Percentiles rank a stretch among this genome's conserved stretches.
Conservation (phyloP, 176 grass and related monocot genomes). For the Avena atlantica region DNA sequence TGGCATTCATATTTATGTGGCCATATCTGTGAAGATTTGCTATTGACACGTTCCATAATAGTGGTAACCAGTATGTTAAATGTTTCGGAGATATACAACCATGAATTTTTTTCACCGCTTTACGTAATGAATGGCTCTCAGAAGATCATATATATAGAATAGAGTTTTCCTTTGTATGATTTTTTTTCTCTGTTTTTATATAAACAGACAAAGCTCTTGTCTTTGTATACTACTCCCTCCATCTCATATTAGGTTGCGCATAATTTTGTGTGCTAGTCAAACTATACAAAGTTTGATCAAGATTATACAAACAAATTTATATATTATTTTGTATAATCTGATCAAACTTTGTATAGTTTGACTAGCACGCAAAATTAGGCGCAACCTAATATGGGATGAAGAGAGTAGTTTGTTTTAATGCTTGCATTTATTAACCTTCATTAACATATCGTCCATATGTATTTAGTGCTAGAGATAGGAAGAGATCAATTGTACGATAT, state of each 20-base stretch:
- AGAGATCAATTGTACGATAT: not conserved
- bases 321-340: no score
- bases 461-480: not conserved
- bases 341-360: no score
- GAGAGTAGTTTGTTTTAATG: not conserved
- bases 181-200: not conserved
- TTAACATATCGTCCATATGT: not conserved
- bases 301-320: no score
- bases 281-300: no score
- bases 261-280: no score
- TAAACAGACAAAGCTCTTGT: not conserved
- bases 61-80: not conserved
- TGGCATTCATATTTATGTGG: not conserved
- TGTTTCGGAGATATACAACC: not conserved
- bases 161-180: not conserved
- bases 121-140: not conserved
- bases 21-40: not conserved
- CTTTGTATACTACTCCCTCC: not conserved
- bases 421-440: not conserved
- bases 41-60: constrained; percentile 2
- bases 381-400: no score
- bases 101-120: not conserved
- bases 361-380: no score
- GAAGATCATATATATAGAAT: not conserved
- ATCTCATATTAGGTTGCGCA: no score